A percentile compares a stretch with the other conserved stretches of the same genome.
Evolutionary conservation across 2,329 filamentous ascomycete genomes (phyloP).

Genomic region (Monilinia fructicola): DNA sequence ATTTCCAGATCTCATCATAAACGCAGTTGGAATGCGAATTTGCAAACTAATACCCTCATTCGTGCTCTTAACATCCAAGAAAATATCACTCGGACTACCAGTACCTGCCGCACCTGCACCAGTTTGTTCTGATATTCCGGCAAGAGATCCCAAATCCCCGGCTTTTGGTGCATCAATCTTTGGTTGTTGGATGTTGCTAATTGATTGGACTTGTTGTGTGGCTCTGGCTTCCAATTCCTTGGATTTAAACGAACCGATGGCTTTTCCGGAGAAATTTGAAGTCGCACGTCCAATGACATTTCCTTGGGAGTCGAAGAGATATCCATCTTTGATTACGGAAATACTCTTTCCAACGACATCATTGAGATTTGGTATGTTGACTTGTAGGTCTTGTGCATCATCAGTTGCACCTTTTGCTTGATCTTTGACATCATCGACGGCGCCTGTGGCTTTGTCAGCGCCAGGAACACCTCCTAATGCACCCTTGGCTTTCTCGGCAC

Average conservation of each 20-base stretch:
- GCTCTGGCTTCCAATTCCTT: conserved; percentile 22
- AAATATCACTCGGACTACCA: conserved; percentile 24
- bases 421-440: conserved; percentile 6
- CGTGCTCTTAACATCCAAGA: conserved; percentile 24
- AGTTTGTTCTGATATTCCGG: background rate
- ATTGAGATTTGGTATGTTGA: conserved; percentile 11
- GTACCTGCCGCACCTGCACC: background rate
- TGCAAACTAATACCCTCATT: conserved; percentile 24
- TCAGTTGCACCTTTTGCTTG: background rate
- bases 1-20: conserved; percentile 15
- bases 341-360: conserved; percentile 60
- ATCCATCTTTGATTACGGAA: conserved; percentile 66
- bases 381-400: conserved; percentile 3
- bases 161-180: background rate
- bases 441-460: background rate
- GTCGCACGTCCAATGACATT: conserved; percentile 58
- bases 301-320: conserved; percentile 55
- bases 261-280: conserved; percentile 21
- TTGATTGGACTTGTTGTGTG: conserved; percentile 5
- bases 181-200: background rate
- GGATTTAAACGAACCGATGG: conserved; percentile 18
- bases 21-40: conserved; percentile 23
- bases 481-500: background rate
- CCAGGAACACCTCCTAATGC: conserved; percentile 10
- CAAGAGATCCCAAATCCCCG: background rate